Evolutionary conservation across 805 yeast species (phyloP).

Genomic region (Candida coleopterorum): DNA sequence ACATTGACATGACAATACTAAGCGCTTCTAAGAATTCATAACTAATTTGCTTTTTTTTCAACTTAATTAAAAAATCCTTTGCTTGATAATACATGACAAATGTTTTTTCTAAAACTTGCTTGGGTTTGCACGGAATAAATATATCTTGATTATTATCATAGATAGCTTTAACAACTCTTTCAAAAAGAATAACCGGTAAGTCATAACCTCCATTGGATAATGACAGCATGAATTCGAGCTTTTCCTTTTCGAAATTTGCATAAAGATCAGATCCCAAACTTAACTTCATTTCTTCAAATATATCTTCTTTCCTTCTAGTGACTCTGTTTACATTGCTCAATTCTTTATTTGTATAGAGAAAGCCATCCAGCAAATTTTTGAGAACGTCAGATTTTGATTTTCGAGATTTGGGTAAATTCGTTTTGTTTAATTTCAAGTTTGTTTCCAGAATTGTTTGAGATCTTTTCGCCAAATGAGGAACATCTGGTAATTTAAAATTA

Average conservation of each 20-base stretch:
- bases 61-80: slow-evolving; percentile 31
- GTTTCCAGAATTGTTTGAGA: slow-evolving; percentile 1
- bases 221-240: slow-evolving; percentile 2
- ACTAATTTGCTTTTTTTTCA: slow-evolving; percentile 2
- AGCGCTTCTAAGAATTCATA: slow-evolving; percentile 2
- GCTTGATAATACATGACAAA: slow-evolving; percentile 45
- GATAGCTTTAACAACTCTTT: slow-evolving; percentile 42
- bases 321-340: slow-evolving; percentile 32
- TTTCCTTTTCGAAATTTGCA: background rate
- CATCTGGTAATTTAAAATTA: background rate
- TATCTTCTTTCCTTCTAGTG: slow-evolving; percentile 44
- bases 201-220: slow-evolving; percentile 5
- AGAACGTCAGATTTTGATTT: background rate
- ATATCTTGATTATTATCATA: slow-evolving; percentile 47
- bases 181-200: slow-evolving; percentile 48
- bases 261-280: slow-evolving; percentile 8
- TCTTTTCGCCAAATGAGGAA: slow-evolving; percentile 1
- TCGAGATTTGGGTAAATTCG: background rate
- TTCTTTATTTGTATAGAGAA: slow-evolving; percentile 22
- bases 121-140: slow-evolving; percentile 49
- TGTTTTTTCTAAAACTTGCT: slow-evolving; percentile 39
- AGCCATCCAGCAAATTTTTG: background rate
- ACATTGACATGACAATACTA: background rate
- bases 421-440: background rate
- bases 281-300: slow-evolving; percentile 43